Evolutionary conservation across 2,329 filamentous ascomycete species (phyloP).

Genomic region (Xylariales sp.): DNA sequence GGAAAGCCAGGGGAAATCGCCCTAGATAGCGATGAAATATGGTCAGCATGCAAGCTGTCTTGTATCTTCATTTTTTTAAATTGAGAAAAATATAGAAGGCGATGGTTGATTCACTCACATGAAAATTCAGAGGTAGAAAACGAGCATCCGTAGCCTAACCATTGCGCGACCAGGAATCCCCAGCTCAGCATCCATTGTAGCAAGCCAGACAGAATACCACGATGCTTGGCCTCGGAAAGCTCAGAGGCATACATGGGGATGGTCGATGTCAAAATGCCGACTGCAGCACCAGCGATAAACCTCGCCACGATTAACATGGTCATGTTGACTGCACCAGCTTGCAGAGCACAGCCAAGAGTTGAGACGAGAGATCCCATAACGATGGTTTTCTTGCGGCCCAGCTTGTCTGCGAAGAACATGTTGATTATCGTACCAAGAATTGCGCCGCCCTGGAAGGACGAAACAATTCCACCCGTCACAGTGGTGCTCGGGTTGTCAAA

Average conservation of each 20-base stretch:
- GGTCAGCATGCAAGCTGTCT: not conserved
- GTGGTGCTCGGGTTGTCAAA: not conserved
- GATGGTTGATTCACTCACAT: not conserved
- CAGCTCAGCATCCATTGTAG: slow-evolving; percentile 2
- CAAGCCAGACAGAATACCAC: not conserved
- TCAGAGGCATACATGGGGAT: slow-evolving; percentile 3
- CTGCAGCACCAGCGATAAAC: not conserved
- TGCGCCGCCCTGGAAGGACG: slow-evolving; percentile 1
- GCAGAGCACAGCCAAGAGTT: not conserved
- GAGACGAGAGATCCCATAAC: not conserved
- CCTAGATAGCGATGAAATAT: not conserved
- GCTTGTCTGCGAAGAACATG: slow-evolving; percentile 2
- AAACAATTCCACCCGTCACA: not conserved
- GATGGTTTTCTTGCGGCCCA: slow-evolving; percentile 1
- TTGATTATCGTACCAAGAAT: slow-evolving; percentile 2
- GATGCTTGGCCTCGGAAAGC: not conserved
- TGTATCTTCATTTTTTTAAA: too few relatives aligned
- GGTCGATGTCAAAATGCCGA: slow-evolving; percentile 1
- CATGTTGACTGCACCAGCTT: not conserved
- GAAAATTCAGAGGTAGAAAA: slow-evolving; percentile 1
- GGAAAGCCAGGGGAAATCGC: not conserved
- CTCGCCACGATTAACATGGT: slow-evolving; percentile 1
- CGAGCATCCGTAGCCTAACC: slow-evolving; percentile 1
- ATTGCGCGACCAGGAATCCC: slow-evolving; percentile 2
- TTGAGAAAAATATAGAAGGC: too few relatives aligned